A percentile compares a stretch with the other conserved stretches of the same genome.
Evolutionary conservation across 352 stramenopile species (phyloP).

Genomic region (Globisporangium camurandrum): DNA sequence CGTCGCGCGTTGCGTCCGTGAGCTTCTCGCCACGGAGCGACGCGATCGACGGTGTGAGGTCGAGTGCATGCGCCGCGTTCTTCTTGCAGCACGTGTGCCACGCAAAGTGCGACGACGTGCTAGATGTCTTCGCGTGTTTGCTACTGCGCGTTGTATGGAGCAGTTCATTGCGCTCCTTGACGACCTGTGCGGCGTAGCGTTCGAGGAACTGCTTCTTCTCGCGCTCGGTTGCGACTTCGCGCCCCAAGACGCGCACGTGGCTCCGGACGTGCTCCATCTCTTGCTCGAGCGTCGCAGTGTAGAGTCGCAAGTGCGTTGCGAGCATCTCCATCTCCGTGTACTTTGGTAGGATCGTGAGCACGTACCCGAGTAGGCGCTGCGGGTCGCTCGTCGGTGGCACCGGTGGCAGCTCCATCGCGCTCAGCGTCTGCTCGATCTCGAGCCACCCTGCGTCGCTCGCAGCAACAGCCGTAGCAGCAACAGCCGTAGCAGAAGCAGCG

Average conservation of each 20-base stretch:
- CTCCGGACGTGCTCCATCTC: slow-evolving; percentile 68
- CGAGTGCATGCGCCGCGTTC: slow-evolving; percentile 49
- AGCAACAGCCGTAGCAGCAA: background rate
- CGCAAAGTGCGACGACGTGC: slow-evolving; percentile 35
- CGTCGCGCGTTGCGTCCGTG: slow-evolving; percentile 42
- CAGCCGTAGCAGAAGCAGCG: background rate
- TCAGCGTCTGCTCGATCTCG: slow-evolving; percentile 49
- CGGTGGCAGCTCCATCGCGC: slow-evolving; percentile 39
- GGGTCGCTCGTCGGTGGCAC: slow-evolving; percentile 69
- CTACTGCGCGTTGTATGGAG: slow-evolving; percentile 41
- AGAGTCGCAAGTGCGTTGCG: slow-evolving; percentile 61
- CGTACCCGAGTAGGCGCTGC: slow-evolving; percentile 65
- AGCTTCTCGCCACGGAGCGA: slow-evolving; percentile 71
- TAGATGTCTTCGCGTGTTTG: slow-evolving; percentile 24
- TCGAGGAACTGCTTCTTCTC: slow-evolving; percentile 81
- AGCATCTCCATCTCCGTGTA: slow-evolving; percentile 83
- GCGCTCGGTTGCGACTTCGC: slow-evolving; percentile 38
- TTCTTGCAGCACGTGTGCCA: slow-evolving; percentile 84
- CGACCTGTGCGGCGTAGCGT: slow-evolving; percentile 71
- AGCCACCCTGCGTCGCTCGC: slow-evolving; percentile 28
- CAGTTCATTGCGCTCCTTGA: slow-evolving; percentile 81
- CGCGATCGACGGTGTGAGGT: slow-evolving; percentile 65
- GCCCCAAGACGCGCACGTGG: slow-evolving; percentile 43
- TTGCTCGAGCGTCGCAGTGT: slow-evolving; percentile 62
- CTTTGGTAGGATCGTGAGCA: slow-evolving; percentile 64